Conservation (phyloP, 139 green algal species). For the Coelastrella sp. region DNA sequence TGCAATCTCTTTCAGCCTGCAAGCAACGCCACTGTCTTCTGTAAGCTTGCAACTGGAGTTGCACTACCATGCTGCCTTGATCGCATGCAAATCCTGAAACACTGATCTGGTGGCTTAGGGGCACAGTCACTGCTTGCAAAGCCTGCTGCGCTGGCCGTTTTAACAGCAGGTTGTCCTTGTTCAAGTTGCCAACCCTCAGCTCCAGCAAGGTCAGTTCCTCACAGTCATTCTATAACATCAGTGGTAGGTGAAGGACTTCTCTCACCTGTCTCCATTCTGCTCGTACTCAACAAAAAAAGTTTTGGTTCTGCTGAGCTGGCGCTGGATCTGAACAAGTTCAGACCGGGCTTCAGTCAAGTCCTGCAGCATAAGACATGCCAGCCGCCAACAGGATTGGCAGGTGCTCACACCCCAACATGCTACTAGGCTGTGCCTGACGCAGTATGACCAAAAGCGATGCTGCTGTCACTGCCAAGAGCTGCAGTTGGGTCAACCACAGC, state of each 20-base stretch:
- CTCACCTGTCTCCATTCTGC: neutral
- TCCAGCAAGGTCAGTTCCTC: too few species aligned
- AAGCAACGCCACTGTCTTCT: neutral
- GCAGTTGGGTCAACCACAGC: neutral
- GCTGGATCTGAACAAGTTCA: neutral
- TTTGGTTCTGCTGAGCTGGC: neutral
- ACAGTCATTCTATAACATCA: neutral
- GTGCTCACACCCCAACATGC: neutral
- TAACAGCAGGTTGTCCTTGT: too few species aligned
- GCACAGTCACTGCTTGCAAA: too few species aligned
- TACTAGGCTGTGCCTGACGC: neutral
- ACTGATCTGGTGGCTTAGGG: too few species aligned
- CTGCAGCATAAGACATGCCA: neutral
- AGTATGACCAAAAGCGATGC: neutral
- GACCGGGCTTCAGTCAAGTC: neutral
- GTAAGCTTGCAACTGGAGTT: too few species aligned
- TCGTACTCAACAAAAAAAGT: neutral
- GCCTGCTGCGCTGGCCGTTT: too few species aligned
- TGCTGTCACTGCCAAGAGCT: neutral
- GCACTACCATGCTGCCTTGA: too few species aligned
- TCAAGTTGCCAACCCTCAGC: too few species aligned
- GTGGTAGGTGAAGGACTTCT: neutral
- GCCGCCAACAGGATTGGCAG: neutral
- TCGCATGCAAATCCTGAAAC: too few species aligned
- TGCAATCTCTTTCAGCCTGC: constrained; percentile 3